Evolutionary conservation across 2,329 filamentous ascomycete species (phyloP).

Genomic region (Coniella vitis): DNA sequence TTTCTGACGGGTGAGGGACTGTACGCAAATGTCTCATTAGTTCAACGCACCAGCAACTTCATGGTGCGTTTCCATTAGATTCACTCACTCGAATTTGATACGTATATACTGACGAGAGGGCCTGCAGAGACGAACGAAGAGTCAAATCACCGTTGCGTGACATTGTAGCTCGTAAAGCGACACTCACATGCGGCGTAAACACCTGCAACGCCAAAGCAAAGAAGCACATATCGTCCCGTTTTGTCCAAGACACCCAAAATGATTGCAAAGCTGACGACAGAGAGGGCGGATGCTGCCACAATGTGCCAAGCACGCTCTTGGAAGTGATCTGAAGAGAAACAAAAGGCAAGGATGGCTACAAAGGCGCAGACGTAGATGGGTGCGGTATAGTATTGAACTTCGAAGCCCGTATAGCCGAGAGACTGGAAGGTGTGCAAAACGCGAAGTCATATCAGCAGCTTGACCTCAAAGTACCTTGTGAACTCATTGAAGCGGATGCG

Average conservation of each 20-base stretch:
- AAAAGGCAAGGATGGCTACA: slow-evolving; percentile 8
- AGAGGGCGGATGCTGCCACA: neutral
- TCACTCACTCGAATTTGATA: slow-evolving; percentile 7
- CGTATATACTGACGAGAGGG: slow-evolving; percentile 10
- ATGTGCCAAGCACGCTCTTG: slow-evolving; percentile 8
- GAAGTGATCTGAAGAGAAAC: slow-evolving; percentile 10
- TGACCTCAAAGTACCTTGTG: no score
- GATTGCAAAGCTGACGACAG: slow-evolving; percentile 5
- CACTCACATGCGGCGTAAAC: slow-evolving; percentile 11
- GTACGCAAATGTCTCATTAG: neutral
- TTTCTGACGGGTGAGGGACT: slow-evolving; percentile 9
- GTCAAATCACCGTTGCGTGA: neutral
- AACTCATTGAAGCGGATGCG: no score
- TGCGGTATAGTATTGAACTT: slow-evolving; percentile 10
- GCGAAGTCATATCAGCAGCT: no score
- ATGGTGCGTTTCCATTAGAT: neutral
- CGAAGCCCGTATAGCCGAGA: slow-evolving; percentile 6
- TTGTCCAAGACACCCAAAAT: slow-evolving; percentile 5
- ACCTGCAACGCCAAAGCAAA: slow-evolving; percentile 8
- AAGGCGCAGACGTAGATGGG: slow-evolving; percentile 11
- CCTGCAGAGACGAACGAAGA: neutral
- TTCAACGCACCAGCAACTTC: no score
- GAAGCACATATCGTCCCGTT: slow-evolving; percentile 6
- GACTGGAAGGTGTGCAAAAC: neutral
- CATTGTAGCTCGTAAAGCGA: no score